phyloP scores from a whole-genome alignment of 306 rosid genomes.

The Cicer chorassanicum region DNA sequence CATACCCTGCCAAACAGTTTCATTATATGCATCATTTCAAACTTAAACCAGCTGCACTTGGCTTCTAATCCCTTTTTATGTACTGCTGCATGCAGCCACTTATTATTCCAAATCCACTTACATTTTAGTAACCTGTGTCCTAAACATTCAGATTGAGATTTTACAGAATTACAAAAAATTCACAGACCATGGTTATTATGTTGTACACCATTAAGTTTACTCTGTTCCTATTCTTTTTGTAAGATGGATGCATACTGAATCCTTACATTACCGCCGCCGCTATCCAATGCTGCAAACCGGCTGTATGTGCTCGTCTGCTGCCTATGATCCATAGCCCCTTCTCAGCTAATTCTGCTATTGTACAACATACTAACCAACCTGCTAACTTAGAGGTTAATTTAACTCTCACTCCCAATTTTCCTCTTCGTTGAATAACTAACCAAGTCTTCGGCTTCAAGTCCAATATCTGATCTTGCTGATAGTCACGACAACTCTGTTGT shows the following conservation, averaged over 20 bases:
- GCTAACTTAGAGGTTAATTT: background rate
- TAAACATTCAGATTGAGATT: background rate
- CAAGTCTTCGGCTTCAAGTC: background rate
- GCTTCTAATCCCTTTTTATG: background rate
- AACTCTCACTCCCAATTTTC: background rate
- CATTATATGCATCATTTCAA: background rate
- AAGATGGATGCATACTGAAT: no score
- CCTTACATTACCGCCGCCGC: no score
- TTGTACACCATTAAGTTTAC: no score
- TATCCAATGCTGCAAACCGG: no score
- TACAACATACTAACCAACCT: background rate
- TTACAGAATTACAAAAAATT: no score
- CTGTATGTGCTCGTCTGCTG: no score
- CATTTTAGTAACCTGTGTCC: conserved; percentile 6
- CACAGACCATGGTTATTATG: no score
- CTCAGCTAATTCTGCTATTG: background rate
- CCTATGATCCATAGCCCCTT: background rate
- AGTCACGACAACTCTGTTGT: background rate
- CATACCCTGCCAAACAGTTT: background rate
- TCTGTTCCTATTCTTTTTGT: no score
- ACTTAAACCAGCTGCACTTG: background rate
- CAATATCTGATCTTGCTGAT: background rate
- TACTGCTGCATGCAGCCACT: background rate
- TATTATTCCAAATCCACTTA: background rate
- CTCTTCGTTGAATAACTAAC: background rate